A percentile compares a stretch with the other conserved stretches of the same genome.
Conservation (phyloP, 805 yeast genomes). For the Hanseniaspora pseudoguilliermondii region DNA sequence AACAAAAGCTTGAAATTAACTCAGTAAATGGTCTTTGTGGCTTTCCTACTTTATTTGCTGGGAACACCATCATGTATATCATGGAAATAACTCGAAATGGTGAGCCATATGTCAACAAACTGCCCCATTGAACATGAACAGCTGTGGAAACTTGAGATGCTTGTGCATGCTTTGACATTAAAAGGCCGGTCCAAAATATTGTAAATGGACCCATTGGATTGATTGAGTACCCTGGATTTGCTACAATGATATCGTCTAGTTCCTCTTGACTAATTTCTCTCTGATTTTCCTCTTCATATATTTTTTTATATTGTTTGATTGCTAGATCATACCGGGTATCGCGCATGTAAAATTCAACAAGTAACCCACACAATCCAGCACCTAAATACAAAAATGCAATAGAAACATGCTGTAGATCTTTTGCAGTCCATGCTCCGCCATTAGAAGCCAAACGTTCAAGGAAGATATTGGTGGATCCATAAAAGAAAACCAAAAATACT, state of each 20-base stretch:
- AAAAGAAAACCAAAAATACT: slow-evolving; percentile 64
- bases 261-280: slow-evolving; percentile 7
- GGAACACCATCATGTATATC: slow-evolving; percentile 30
- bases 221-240: slow-evolving; percentile 68
- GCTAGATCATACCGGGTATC: slow-evolving; percentile 45
- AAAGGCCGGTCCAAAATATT: slow-evolving; percentile 88
- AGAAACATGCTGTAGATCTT: slow-evolving; percentile 79
- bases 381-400: slow-evolving; percentile 89
- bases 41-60: slow-evolving; percentile 21
- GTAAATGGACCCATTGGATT: slow-evolving; percentile 92
- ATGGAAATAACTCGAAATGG: slow-evolving; percentile 59
- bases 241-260: slow-evolving; percentile 22
- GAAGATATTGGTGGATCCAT: slow-evolving; percentile 82
- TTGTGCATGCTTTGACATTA: slow-evolving; percentile 92
- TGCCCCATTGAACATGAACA: slow-evolving; percentile 90
- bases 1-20: slow-evolving; percentile 60
- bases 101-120: slow-evolving; percentile 68
- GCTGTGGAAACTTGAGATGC: slow-evolving; percentile 63
- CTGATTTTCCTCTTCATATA: neutral
- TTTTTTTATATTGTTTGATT: slow-evolving; percentile 21
- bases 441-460: slow-evolving; percentile 72
- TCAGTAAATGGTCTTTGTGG: slow-evolving; percentile 70
- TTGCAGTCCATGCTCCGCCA: slow-evolving; percentile 79
- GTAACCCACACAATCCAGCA: slow-evolving; percentile 79
- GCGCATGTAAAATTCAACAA: slow-evolving; percentile 56